Conservation (phyloP, 2,329 filamentous ascomycete genomes). For the Akanthomyces uredinophilus region DNA sequence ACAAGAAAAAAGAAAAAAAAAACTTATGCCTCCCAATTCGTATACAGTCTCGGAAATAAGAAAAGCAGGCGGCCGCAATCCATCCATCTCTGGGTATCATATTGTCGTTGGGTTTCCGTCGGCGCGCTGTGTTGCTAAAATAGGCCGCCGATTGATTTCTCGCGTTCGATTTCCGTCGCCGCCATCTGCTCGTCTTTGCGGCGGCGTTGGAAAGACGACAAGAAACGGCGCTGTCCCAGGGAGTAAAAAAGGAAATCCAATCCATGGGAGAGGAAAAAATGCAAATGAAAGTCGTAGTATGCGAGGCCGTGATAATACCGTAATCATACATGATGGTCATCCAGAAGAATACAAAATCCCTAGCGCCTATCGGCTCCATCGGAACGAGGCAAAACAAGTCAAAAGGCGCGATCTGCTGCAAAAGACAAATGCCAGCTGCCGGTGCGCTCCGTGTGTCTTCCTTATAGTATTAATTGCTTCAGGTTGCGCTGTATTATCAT, state of each 20-base stretch:
- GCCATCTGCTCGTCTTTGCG: background rate
- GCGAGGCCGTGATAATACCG: conserved; percentile 13
- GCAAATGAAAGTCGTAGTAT: background rate
- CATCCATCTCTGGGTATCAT: conserved; percentile 7
- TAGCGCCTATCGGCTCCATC: background rate
- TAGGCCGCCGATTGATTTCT: background rate
- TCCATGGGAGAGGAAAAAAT: background rate
- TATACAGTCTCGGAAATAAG: background rate
- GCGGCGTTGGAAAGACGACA: background rate
- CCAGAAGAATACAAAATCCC: background rate
- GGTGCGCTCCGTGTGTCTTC: background rate
- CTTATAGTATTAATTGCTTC: conserved; percentile 67
- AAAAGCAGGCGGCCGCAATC: background rate
- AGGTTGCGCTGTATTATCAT: conserved; percentile 84
- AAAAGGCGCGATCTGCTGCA: background rate
- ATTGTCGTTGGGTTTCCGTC: background rate
- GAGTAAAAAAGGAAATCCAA: background rate
- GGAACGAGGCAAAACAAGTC: background rate
- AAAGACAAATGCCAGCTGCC: background rate
- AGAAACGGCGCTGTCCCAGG: background rate
- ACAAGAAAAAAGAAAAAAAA: background rate
- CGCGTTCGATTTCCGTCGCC: background rate
- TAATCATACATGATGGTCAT: conserved; percentile 14
- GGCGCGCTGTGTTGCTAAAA: background rate
- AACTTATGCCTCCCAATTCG: background rate